A percentile compares a stretch with the other conserved stretches of the same genome.
These are phyloP conservation scores for Linum lewisii DNA, from an alignment of 345 rosid genomes.

Conservation along the genomic window DNA sequence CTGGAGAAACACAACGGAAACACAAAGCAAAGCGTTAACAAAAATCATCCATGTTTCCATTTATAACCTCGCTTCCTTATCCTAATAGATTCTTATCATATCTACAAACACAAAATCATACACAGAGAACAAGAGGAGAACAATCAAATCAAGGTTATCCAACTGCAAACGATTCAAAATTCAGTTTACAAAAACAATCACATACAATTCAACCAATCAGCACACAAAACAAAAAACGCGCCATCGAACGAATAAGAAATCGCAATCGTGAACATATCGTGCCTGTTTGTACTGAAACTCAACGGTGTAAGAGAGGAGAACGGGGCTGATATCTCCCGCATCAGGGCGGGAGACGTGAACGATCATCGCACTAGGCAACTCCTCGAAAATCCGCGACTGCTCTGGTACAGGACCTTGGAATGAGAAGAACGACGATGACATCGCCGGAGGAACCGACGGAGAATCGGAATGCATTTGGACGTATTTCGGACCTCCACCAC, in stretches of 20 bases:
- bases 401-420: constrained; percentile 44
- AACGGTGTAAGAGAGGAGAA: constrained; percentile 69
- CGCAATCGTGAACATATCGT: background rate
- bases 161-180: too few relatives aligned
- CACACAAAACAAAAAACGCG: background rate
- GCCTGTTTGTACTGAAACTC: constrained; percentile 90
- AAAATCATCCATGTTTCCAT: background rate
- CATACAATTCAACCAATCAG: background rate
- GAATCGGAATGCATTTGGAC: constrained; percentile 66
- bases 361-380: constrained; percentile 67
- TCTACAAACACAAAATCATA: too few relatives aligned
- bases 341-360: constrained; percentile 83
- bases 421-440: constrained; percentile 47
- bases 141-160: background rate
- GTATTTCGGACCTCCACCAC: constrained; percentile 44
- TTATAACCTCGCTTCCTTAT: background rate
- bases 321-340: constrained; percentile 79
- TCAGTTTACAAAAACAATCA: too few relatives aligned
- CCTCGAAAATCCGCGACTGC: constrained; percentile 64
- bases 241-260: background rate
- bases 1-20: constrained; percentile 25
- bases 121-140: background rate
- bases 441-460: constrained; percentile 16
- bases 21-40: background rate
- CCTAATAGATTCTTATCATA: too few relatives aligned